Percentiles rank a stretch among this genome's conserved stretches.
phyloP scores from a whole-genome alignment of 1,284 basidiomycete genomes.

The Blastosporella zonata region DNA sequence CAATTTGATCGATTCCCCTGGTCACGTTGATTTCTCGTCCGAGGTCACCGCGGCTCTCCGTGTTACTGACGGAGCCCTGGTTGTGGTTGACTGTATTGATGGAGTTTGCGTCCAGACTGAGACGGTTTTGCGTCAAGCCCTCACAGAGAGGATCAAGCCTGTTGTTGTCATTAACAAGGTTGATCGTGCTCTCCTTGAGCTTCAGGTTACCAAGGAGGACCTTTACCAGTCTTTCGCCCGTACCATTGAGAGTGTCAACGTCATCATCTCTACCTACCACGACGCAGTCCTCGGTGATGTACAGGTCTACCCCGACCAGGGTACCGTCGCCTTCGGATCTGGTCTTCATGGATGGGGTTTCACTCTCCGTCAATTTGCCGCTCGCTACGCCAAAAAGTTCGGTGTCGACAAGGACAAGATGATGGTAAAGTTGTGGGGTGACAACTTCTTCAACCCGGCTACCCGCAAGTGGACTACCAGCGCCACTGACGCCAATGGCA shows the following conservation, averaged over 20 bases:
- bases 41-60: neutral
- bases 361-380: neutral
- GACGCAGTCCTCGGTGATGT: neutral
- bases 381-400: neutral
- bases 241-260: neutral
- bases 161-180: too few relatives aligned
- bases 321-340: neutral
- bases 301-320: neutral
- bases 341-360: too few relatives aligned
- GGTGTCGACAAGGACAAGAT: neutral
- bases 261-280: neutral
- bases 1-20: neutral
- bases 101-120: neutral
- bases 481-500: slow-evolving; percentile 74
- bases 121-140: neutral
- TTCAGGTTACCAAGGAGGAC: neutral
- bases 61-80: neutral
- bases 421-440: neutral
- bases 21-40: neutral
- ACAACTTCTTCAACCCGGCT: too few relatives aligned
- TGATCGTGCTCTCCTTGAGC: neutral
- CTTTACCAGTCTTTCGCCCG: neutral
- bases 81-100: neutral
- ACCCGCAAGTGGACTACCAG: slow-evolving; percentile 6
- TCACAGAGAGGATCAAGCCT: neutral